A percentile compares a stretch with the other conserved stretches of the same genome.
Evolutionary conservation across 495 filamentous ascomycete species (phyloP).

Genomic region (Penicillium pancosmium): DNA sequence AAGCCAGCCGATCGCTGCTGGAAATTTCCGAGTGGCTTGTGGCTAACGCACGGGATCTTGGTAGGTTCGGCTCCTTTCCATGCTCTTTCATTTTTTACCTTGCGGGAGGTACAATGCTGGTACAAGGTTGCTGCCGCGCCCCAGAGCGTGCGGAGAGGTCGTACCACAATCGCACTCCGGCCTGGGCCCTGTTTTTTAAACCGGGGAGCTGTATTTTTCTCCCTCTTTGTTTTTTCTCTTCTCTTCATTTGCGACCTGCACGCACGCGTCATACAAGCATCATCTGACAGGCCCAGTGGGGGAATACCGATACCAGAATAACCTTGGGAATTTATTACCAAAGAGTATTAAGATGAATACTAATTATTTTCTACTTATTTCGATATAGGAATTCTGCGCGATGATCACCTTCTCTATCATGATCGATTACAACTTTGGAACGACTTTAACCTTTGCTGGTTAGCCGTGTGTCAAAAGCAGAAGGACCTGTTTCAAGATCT

Average conservation of each 20-base stretch:
- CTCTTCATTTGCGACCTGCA: constrained; percentile 13
- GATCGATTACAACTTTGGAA: constrained; percentile 85
- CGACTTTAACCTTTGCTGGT: constrained; percentile 95
- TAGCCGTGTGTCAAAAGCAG: constrained; percentile 82
- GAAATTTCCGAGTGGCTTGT: constrained; percentile 85
- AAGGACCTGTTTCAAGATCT: constrained; percentile 70
- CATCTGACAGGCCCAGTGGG: constrained; percentile 12
- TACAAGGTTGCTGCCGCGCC: constrained; percentile 3
- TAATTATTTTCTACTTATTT: too few species aligned
- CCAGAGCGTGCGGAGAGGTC: constrained; percentile 1
- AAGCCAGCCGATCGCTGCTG: constrained; percentile 73
- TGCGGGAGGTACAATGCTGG: constrained; percentile 6
- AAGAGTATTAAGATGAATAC: too few species aligned
- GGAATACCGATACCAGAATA: neutral
- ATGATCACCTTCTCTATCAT: constrained; percentile 70
- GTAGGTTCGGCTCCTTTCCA: constrained; percentile 57
- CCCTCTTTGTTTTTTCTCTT: constrained; percentile 6
- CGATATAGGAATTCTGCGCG: constrained; percentile 64
- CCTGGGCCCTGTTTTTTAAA: constrained; percentile 25
- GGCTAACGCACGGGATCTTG: constrained; percentile 76
- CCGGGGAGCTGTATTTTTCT: neutral
- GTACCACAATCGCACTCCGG: constrained; percentile 16
- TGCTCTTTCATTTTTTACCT: constrained; percentile 15
- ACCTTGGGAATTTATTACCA: too few species aligned
- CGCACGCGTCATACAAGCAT: constrained; percentile 27